Evolutionary conservation across 257 asterid genomes (phyloP).

Genomic region (Solanum sejunctum): DNA sequence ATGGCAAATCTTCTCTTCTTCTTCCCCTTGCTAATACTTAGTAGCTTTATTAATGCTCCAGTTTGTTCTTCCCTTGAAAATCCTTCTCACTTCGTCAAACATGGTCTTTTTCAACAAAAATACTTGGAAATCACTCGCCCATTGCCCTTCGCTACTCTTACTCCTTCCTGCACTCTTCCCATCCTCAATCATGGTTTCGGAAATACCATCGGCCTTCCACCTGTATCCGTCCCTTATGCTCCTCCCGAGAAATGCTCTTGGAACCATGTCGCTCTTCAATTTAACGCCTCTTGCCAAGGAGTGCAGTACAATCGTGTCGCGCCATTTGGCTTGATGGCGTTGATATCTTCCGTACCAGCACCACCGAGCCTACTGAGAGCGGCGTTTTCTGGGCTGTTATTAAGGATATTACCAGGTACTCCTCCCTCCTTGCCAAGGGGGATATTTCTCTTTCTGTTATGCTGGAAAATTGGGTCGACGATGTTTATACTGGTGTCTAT

Average conservation of each 20-base stretch:
- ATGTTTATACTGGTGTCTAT: constrained; percentile 45
- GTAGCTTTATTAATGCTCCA: neutral
- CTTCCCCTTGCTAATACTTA: neutral
- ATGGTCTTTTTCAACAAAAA: constrained; percentile 14
- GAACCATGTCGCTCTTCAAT: constrained; percentile 50
- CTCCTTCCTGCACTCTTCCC: constrained; percentile 52
- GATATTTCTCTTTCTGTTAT: constrained; percentile 50
- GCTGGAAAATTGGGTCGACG: constrained; percentile 68
- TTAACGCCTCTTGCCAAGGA: constrained; percentile 51
- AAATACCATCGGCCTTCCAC: constrained; percentile 52
- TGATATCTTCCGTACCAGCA: constrained; percentile 81
- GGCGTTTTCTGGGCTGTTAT: constrained; percentile 56
- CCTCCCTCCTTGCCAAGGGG: constrained; percentile 32
- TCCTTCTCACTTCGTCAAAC: constrained; percentile 17
- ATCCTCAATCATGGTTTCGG: constrained; percentile 43
- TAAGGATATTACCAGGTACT: constrained; percentile 63
- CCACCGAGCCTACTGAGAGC: constrained; percentile 45
- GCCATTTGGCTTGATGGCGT: constrained; percentile 75
- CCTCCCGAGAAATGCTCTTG: constrained; percentile 57
- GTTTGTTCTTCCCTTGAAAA: constrained; percentile 10
- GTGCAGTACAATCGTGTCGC: constrained; percentile 67
- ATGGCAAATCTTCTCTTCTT: constrained; percentile 1
- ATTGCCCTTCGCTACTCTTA: constrained; percentile 29
- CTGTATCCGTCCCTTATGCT: constrained; percentile 33
- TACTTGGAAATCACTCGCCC: constrained; percentile 44